Conservation (phyloP, 495 filamentous ascomycete species). For the Pseudomonodictys pantanalensis region DNA sequence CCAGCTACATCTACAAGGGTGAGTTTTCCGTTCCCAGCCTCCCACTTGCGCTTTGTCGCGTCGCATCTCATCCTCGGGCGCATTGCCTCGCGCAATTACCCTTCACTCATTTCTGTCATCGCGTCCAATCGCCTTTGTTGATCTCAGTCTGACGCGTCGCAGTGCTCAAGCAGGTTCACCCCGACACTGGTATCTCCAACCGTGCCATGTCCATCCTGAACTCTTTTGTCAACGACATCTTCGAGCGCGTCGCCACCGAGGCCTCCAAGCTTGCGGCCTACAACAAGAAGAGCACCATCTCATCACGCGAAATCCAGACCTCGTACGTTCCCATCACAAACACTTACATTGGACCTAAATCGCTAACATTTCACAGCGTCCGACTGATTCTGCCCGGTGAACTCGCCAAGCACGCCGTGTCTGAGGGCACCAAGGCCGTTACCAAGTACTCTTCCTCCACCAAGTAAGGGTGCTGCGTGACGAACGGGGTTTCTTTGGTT, state of each 20-base stretch:
- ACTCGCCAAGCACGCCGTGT: constrained; percentile 98
- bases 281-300: constrained; percentile 99
- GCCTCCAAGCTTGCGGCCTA: constrained; percentile 98
- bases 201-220: constrained; percentile 99
- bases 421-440: constrained; percentile 98
- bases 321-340: constrained; percentile 56
- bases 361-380: constrained; percentile 52
- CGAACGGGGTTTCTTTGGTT: constrained; percentile 24
- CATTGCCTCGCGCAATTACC: constrained; percentile 2
- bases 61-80: too few relatives aligned
- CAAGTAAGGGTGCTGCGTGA: constrained; percentile 63
- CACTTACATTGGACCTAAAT: not conserved
- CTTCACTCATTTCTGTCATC: constrained; percentile 26
- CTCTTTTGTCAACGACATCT: constrained; percentile 99
- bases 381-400: constrained; percentile 97
- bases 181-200: constrained; percentile 99
- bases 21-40: constrained; percentile 41
- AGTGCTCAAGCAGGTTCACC: constrained; percentile 99
- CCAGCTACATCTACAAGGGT: constrained; percentile 99
- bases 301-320: constrained; percentile 98
- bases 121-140: not conserved
- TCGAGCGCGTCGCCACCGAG: constrained; percentile 98
- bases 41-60: constrained; percentile 20
- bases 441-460: constrained; percentile 99
- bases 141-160: constrained; percentile 43